phyloP scores from a whole-genome alignment of 106 monocot species.

The Amphibolis antarctica region DNA sequence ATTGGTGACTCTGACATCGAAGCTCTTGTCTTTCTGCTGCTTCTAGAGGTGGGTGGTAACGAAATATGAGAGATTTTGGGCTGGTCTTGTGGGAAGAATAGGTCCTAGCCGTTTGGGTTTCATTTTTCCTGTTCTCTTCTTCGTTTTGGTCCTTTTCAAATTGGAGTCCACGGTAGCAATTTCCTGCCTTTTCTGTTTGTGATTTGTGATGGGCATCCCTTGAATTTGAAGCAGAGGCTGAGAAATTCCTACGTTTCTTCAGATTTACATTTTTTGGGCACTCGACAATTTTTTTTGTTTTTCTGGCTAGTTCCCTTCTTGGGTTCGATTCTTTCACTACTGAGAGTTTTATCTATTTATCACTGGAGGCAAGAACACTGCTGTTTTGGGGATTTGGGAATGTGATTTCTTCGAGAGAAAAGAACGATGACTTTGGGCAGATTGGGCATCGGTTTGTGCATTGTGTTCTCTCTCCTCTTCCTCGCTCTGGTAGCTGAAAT shows the following conservation, averaged over 20 bases:
- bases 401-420: neutral
- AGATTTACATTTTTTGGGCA: neutral
- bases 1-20: neutral
- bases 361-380: too few species aligned
- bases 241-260: neutral
- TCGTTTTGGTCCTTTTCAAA: neutral
- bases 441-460: constrained; percentile 18
- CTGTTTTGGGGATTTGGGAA: neutral
- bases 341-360: too few species aligned
- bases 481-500: constrained; percentile 30
- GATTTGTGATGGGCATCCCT: neutral
- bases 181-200: neutral
- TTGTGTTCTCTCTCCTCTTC: constrained; percentile 19
- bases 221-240: neutral
- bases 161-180: neutral
- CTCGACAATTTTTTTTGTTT: neutral
- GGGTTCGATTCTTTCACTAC: neutral
- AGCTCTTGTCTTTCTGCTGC: neutral
- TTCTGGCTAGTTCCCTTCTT: neutral
- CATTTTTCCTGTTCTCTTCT: neutral
- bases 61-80: neutral
- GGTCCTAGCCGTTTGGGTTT: neutral
- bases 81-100: neutral
- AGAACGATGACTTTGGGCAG: constrained; percentile 22
- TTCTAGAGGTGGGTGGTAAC: neutral